Evolutionary conservation across 768 basidiomycete genomes (phyloP), one percentile per base, ranked within the genome.

Genomic region (Trametes cingulata): DNA sequence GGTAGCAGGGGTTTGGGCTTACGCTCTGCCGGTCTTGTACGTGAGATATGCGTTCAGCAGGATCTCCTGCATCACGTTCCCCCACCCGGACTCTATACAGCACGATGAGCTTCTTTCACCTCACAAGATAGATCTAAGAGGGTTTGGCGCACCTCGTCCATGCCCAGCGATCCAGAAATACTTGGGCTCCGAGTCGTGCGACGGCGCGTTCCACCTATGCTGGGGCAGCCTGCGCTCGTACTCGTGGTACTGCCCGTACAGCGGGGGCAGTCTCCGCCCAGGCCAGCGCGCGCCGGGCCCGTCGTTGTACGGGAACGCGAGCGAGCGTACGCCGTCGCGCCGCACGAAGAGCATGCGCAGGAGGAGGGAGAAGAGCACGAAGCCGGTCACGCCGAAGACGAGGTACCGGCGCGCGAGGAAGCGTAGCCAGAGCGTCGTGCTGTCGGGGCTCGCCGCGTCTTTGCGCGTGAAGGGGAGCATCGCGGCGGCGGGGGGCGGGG

Each of bases 21-120:
- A 86, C 81, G 81, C 74, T 66, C 85, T 71, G 37, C 76, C 75
- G 0, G 80, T 67, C 2, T 73, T 67, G 52, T 80, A 74, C 0
- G 84, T 78, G 1, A 88, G 71, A 46, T 81, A 73, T 0, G 83
- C 76, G 46, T 81, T 79, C 43, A 85, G 65, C 2, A 87, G 51
- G 60, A 84, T 76, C 58, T 86, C 85, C 61, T 87, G 83, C 75
- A 87, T 74, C 14, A 72, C 75, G 57, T 88, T 88, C 3, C 85
- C 85, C 83, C 83, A 87, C 1, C 86, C 86, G 41, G 77, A 74
- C 10, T 68, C 83, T 83, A 24, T 15, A 24, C 47, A 29, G 24
- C 17, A n/a, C 3, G n/a, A 35, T 6, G 41, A 3, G 6, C n/a
- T 15, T 27, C 19, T 6, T 2, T 3, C 6, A 14, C 3, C 2